Percentiles rank a stretch among this genome's conserved stretches.
Conservation (phyloP, 2,329 filamentous ascomycete genomes). For the Paecilomyces variotii region DNA sequence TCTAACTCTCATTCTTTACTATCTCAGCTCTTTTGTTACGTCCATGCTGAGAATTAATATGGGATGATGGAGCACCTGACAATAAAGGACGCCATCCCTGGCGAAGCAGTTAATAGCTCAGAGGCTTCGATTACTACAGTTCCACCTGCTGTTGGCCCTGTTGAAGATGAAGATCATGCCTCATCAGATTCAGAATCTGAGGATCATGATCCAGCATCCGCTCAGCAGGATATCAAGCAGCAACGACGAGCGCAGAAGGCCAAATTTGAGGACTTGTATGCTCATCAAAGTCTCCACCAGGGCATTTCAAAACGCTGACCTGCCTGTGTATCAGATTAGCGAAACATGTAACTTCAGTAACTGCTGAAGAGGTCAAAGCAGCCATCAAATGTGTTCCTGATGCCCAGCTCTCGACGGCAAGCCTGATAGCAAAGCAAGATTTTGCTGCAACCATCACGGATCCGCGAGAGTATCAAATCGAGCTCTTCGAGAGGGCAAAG, state of each 20-base stretch:
- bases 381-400: conserved; percentile 24
- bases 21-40: neutral
- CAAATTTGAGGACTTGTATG: conserved; percentile 42
- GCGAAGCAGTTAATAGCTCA: conserved; percentile 4
- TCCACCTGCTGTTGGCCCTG: neutral
- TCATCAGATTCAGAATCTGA: conserved; percentile 24
- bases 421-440: conserved; percentile 47
- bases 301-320: neutral
- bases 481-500: conserved; percentile 84
- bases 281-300: conserved; percentile 2
- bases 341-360: conserved; percentile 36
- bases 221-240: conserved; percentile 26
- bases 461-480: conserved; percentile 83
- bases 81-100: neutral
- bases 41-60: neutral
- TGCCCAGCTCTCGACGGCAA: conserved; percentile 47
- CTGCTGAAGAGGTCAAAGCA: conserved; percentile 30
- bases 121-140: neutral
- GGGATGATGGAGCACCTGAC: neutral
- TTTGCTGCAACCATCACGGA: conserved; percentile 58
- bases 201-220: conserved; percentile 10
- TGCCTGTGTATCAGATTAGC: conserved; percentile 23
- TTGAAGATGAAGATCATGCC: conserved; percentile 2
- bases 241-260: conserved; percentile 45
- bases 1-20: neutral